Conservation (phyloP, 2,329 filamentous ascomycete species). For the Aspergillus luchuensis region DNA sequence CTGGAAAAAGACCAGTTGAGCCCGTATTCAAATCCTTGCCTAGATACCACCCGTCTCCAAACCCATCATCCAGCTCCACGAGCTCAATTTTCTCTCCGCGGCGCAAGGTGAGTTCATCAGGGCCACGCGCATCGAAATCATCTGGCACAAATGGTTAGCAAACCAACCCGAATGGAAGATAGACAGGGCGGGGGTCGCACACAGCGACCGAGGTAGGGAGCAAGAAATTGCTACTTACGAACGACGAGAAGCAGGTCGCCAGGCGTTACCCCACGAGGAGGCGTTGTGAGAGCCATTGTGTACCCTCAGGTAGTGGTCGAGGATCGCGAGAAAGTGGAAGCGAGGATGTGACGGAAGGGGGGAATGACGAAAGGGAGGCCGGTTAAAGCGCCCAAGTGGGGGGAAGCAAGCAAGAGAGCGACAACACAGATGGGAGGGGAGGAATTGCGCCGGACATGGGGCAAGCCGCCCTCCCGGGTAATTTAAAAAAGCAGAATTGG, state of each 20-base stretch:
- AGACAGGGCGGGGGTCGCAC: conserved; percentile 1
- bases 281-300: conserved; percentile 37
- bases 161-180: neutral
- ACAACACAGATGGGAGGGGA: conserved; percentile 15
- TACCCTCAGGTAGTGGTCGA: neutral
- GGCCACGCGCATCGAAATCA: conserved; percentile 87
- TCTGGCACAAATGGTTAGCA: conserved; percentile 55
- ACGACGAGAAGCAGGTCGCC: conserved; percentile 49
- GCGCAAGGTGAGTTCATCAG: conserved; percentile 84
- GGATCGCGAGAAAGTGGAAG: conserved; percentile 3
- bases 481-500: conserved; percentile 6
- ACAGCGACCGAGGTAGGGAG: conserved; percentile 11
- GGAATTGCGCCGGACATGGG: conserved; percentile 35
- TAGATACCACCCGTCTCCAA: conserved; percentile 67
- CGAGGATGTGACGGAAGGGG: conserved; percentile 12
- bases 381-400: conserved; percentile 17
- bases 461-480: conserved; percentile 28
- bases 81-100: conserved; percentile 71
- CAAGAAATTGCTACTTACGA: conserved; percentile 40
- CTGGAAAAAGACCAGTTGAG: conserved; percentile 51
- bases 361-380: conserved; percentile 17
- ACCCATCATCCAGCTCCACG: conserved; percentile 66
- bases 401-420: conserved; percentile 10
- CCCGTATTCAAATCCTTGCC: conserved; percentile 50
- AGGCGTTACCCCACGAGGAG: conserved; percentile 40